Evolutionary conservation across 1,284 basidiomycete genomes (phyloP).

Genomic region (Ceratobasidium theobromae): DNA sequence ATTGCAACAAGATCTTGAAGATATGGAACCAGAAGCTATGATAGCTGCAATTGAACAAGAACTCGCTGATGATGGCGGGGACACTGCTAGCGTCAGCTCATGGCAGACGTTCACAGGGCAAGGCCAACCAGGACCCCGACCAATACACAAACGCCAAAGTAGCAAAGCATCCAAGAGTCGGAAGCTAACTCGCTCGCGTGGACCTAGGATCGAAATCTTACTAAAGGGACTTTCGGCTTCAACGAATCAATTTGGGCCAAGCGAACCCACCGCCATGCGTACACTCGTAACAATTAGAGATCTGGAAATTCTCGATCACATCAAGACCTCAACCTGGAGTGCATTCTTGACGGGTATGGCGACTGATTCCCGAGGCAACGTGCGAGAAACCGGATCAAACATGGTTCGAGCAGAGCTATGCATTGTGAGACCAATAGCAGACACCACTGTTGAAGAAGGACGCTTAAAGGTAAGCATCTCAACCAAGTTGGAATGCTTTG

Average conservation of each 20-base stretch:
- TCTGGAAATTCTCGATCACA: slow-evolving; percentile 92
- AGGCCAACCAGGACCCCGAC: slow-evolving; percentile 46
- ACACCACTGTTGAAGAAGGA: slow-evolving; percentile 71
- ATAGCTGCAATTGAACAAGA: slow-evolving; percentile 92
- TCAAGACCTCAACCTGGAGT: slow-evolving; percentile 98
- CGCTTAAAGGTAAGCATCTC: slow-evolving; percentile 67
- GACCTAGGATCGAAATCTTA: slow-evolving; percentile 82
- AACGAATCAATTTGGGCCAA: slow-evolving; percentile 62
- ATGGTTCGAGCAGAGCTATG: slow-evolving; percentile 89
- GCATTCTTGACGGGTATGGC: slow-evolving; percentile 89
- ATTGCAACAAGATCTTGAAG: slow-evolving; percentile 68
- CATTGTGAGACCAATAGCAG: slow-evolving; percentile 68
- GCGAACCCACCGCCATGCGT: slow-evolving; percentile 52
- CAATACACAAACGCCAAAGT: slow-evolving; percentile 33
- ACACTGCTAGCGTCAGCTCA: slow-evolving; percentile 72
- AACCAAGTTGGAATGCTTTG: background rate
- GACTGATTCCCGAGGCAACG: slow-evolving; percentile 78
- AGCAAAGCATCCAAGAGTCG: slow-evolving; percentile 45
- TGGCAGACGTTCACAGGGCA: slow-evolving; percentile 72
- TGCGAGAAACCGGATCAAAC: slow-evolving; percentile 84
- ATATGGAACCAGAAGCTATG: slow-evolving; percentile 71
- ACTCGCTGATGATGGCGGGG: slow-evolving; percentile 65
- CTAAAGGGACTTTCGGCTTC: slow-evolving; percentile 67
- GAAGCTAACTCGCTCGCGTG: slow-evolving; percentile 72
- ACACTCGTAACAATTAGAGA: slow-evolving; percentile 66